These are phyloP conservation scores for Starmerella stellata DNA, from an alignment of 805 yeast species.

Conservation along the genomic window DNA sequence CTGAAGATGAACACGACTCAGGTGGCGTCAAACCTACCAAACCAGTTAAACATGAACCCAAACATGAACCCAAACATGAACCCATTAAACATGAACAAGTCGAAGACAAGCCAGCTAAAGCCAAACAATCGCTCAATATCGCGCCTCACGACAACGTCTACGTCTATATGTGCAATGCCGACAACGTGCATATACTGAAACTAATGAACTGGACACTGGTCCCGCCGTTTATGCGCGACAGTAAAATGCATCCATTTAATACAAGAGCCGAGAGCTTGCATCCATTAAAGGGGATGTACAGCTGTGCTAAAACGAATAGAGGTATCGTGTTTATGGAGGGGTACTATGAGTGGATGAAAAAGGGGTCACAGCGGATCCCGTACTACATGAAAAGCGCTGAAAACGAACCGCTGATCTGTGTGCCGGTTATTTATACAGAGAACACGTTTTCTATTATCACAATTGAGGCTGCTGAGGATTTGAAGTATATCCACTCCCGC, in stretches of 20 bases:
- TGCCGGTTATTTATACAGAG: constrained; percentile 40
- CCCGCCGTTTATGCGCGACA: constrained; percentile 27
- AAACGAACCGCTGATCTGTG: constrained; percentile 36
- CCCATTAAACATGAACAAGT: neutral
- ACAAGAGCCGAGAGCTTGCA: constrained; percentile 49
- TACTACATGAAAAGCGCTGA: constrained; percentile 44
- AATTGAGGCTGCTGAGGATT: constrained; percentile 41
- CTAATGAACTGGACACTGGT: constrained; percentile 65
- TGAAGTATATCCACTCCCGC: constrained; percentile 55
- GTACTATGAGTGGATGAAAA: constrained; percentile 62
- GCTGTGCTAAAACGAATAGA: constrained; percentile 30
- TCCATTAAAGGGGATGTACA: constrained; percentile 40
- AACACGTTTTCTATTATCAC: constrained; percentile 52
- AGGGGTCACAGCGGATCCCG: constrained; percentile 35
- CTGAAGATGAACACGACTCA: neutral
- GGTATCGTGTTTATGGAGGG: constrained; percentile 71
- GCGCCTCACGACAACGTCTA: constrained; percentile 10
- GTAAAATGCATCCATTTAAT: constrained; percentile 32
- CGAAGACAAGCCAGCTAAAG: neutral
- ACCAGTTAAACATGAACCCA: neutral
- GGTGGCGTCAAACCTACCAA: neutral
- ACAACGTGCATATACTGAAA: neutral
- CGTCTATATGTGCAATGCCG: constrained; percentile 1
- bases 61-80: neutral
- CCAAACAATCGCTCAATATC: constrained; percentile 4